phyloP scores from a whole-genome alignment of 305 asterid species.

The Andrographis paniculata region DNA sequence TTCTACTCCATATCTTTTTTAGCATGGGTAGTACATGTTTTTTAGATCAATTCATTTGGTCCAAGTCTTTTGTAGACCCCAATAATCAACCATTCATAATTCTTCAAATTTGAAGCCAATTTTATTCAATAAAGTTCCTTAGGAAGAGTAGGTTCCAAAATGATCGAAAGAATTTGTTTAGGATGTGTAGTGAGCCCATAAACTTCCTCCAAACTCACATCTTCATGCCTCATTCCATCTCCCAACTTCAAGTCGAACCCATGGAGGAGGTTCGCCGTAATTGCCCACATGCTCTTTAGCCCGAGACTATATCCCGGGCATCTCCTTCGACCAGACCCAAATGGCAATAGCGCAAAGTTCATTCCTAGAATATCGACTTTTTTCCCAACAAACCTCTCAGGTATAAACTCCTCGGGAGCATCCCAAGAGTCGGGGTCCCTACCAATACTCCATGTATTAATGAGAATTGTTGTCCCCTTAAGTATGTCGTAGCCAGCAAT shows the following conservation, averaged over 20 bases:
- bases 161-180: too few species aligned
- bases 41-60: too few species aligned
- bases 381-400: conserved; percentile 25
- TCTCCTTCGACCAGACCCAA: conserved; percentile 31
- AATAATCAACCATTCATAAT: conserved; percentile 20
- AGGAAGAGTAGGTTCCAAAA: too few species aligned
- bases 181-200: too few species aligned
- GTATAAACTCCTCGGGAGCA: conserved; percentile 17
- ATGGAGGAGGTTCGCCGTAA: conserved; percentile 28
- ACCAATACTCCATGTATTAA: conserved; percentile 47
- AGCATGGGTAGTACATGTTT: too few species aligned
- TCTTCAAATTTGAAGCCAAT: conserved; percentile 19
- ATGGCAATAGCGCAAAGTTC: conserved; percentile 25
- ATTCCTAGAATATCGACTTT: conserved; percentile 20
- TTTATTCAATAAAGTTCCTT: neutral
- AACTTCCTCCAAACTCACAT: too few species aligned
- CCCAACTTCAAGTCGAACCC: conserved; percentile 20
- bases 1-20: too few species aligned
- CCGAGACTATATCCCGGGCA: conserved; percentile 32
- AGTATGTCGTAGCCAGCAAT: conserved; percentile 35
- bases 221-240: too few species aligned
- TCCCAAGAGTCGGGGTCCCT: conserved; percentile 33
- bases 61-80: too few species aligned
- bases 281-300: conserved; percentile 17
- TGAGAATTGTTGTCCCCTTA: conserved; percentile 28